Conservation (phyloP, 345 rosid species). For the Eucalyptus caleyi region DNA sequence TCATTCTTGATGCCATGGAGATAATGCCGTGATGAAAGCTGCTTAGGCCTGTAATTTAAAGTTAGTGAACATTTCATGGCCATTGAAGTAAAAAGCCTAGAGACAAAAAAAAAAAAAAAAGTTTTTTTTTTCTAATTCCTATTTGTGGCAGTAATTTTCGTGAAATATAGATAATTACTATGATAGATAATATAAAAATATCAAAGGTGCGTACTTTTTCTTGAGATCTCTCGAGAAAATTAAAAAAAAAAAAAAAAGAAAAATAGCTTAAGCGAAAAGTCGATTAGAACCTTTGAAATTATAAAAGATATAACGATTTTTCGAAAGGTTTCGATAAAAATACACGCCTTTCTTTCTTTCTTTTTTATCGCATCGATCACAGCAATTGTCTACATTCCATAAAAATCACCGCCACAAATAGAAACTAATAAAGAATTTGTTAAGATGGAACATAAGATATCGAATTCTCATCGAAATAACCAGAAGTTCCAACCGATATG, state of each 20-base stretch:
- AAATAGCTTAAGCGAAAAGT: not conserved
- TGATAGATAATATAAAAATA: too few species aligned
- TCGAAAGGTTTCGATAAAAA: accelerated
- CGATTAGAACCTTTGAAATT: not conserved
- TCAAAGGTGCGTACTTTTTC: not conserved
- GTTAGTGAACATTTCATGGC: not conserved
- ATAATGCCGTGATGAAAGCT: not conserved
- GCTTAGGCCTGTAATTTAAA: not conserved
- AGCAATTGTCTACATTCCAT: too few species aligned
- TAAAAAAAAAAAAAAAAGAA: accelerated
- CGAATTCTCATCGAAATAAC: not conserved
- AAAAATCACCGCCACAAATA: accelerated
- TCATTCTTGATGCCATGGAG: not conserved
- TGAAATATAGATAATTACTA: too few species aligned
- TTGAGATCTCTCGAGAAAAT: not conserved
- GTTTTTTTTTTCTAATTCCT: too few species aligned
- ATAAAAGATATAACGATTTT: accelerated
- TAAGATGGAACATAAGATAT: not conserved
- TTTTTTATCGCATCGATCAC: not conserved
- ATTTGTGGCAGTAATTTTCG: too few species aligned
- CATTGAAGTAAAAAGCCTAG: too few species aligned
- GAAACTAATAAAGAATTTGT: not conserved
- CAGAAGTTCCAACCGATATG: not conserved
- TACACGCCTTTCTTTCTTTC: accelerated
- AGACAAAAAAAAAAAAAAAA: too few species aligned